Evolutionary conservation across 1,284 basidiomycete genomes (phyloP), one percentile per base, ranked within the genome.

Genomic region (Athelia sp.): DNA sequence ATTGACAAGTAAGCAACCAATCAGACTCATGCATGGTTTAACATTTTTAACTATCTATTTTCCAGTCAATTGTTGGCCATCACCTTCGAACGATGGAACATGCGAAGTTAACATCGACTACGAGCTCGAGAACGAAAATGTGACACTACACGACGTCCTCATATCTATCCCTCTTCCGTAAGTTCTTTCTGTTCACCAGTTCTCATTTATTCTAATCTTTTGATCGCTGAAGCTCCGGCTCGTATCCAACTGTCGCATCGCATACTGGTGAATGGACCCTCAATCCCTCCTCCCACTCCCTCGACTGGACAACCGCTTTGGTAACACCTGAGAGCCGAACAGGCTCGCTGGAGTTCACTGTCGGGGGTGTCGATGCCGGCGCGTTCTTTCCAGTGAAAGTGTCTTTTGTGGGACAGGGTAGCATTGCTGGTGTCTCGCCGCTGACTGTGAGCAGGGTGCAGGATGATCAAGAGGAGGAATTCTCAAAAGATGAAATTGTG

Each of bases 61-160:
- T n/a, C n/a, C n/a, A 91, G 93, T 98, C 67, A 98, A 93, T 61
- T 95, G 91, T 68, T 98, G 96, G 96, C 95, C 95, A 3, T 89
- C 92, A 24, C 87, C 90, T 2, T 87, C 89, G 45, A 93, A 92
- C 58, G 87, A 93, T 58, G 93, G 93, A 22, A 87, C 85, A 1
- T 91, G 87, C 58, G 93, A 97, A 57, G 92, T 98, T 50, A 96
- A 90, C 65, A 91, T 98, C 59, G 96, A 98, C 68, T 99, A 97
- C 66, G 94, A 98, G 66, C 86, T 98, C 44, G 93, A 96, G 65
- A 88, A 93, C 52, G 82, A 87, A 55, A 81, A 80, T 52, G 69
- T 96, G 50, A 79, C 82, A 0, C 74, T 98, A 3, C 82, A 90
- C 62, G 91, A 97, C 62, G 81, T 96, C 29, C 78, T 86, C 58